Percentiles rank a stretch among this genome's conserved stretches.
Evolutionary conservation across 163 green algal genomes (phyloP).

Genomic region (Prototheca wickerhamii): DNA sequence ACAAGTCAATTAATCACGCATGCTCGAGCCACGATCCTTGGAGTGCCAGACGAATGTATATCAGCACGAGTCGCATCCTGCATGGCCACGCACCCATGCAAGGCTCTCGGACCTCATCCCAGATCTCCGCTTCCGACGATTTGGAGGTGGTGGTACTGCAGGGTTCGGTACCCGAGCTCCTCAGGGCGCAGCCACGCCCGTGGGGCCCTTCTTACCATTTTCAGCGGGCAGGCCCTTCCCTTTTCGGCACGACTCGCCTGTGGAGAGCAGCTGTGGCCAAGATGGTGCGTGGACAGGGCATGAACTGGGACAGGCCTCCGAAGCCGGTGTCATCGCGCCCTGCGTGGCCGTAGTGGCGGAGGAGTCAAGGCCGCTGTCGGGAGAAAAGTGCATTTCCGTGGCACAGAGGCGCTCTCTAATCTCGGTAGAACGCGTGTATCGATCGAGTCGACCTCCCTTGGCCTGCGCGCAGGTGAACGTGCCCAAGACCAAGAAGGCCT

Average conservation of each 20-base stretch:
- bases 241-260: not conserved
- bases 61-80: too few relatives aligned
- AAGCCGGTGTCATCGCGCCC: not conserved
- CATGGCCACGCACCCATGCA: too few relatives aligned
- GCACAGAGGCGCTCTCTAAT: not conserved
- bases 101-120: too few relatives aligned
- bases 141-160: too few relatives aligned
- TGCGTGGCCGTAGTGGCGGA: not conserved
- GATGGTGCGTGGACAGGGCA: not conserved
- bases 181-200: too few relatives aligned
- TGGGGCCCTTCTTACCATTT: too few relatives aligned
- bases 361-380: not conserved
- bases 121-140: too few relatives aligned
- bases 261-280: not conserved
- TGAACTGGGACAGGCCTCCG: not conserved
- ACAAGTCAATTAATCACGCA: too few relatives aligned
- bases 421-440: not conserved
- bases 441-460: not conserved
- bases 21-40: too few relatives aligned
- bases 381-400: not conserved
- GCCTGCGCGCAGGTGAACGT: constrained; percentile 98
- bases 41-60: too few relatives aligned
- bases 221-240: constrained; percentile 1
- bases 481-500: constrained; percentile 97
- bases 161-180: too few relatives aligned